These are phyloP conservation scores for Geranomyces variabilis DNA, from an alignment of 192 early-diverging fungal genomes.

Conservation along the genomic window DNA sequence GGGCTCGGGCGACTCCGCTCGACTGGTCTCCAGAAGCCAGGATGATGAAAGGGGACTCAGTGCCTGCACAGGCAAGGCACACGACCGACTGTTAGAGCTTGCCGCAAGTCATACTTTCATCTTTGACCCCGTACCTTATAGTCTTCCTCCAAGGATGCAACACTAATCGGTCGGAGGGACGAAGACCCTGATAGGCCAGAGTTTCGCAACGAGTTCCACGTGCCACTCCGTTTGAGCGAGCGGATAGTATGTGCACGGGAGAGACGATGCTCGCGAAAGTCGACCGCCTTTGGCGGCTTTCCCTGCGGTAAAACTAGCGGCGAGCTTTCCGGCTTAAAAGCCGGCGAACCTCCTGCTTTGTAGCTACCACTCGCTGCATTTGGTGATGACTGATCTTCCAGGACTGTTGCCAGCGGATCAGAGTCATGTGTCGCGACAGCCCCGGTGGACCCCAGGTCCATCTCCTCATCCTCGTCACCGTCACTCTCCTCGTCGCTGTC, in stretches of 20 bases:
- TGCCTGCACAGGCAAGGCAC: neutral
- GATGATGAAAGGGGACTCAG: neutral
- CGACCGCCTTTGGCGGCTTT: neutral
- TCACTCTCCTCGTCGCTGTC: neutral
- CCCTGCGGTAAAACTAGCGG: no score
- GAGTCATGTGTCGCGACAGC: neutral
- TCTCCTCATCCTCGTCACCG: neutral
- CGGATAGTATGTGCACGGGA: conserved; percentile 26
- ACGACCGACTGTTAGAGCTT: neutral
- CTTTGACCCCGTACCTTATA: no score
- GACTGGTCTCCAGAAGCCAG: neutral
- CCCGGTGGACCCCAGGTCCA: neutral
- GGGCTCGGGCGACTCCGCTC: neutral
- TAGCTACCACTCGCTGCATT: neutral
- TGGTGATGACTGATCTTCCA: neutral
- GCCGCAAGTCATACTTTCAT: neutral
- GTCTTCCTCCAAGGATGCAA: neutral
- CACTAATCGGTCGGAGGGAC: neutral
- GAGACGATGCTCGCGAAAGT: conserved; percentile 28
- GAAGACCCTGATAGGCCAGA: neutral
- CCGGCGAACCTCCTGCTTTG: no score
- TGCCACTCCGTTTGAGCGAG: neutral
- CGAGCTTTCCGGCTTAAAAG: no score
- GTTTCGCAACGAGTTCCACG: conserved; percentile 8
- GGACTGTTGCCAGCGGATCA: conserved; percentile 1